These are phyloP conservation scores for Peronospora belbahrii DNA, from an alignment of 352 stramenopile species.

Conservation along the genomic window DNA sequence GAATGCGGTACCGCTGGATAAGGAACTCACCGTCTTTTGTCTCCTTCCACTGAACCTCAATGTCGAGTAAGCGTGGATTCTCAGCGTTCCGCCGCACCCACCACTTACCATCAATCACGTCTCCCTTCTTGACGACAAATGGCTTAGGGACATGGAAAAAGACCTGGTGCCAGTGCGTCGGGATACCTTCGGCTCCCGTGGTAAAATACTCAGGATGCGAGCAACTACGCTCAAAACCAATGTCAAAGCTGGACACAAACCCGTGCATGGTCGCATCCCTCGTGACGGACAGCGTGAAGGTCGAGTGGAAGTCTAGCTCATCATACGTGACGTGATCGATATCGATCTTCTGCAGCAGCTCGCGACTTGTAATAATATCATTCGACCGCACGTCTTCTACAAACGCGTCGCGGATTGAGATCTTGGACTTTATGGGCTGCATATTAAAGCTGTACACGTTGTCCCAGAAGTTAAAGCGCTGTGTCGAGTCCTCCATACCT, in stretches of 20 bases:
- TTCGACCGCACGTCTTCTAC: slow-evolving; percentile 91
- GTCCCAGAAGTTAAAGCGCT: slow-evolving; percentile 90
- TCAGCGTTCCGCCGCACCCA: slow-evolving; percentile 82
- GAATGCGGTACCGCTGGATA: slow-evolving; percentile 69
- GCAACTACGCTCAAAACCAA: slow-evolving; percentile 90
- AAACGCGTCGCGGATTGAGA: slow-evolving; percentile 93
- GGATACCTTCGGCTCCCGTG: slow-evolving; percentile 83
- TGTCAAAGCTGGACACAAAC: slow-evolving; percentile 97
- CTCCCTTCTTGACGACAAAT: slow-evolving; percentile 62
- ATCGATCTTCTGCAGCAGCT: slow-evolving; percentile 85
- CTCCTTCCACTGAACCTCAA: slow-evolving; percentile 78
- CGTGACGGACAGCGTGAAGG: slow-evolving; percentile 84
- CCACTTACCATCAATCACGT: slow-evolving; percentile 83
- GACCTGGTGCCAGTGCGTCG: slow-evolving; percentile 99
- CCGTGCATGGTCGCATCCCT: slow-evolving; percentile 90
- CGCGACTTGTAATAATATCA: slow-evolving; percentile 83
- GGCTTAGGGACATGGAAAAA: slow-evolving; percentile 92
- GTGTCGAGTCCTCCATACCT: slow-evolving; percentile 55
- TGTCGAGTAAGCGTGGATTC: slow-evolving; percentile 91
- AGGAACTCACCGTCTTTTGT: slow-evolving; percentile 28
- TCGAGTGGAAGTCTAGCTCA: slow-evolving; percentile 90
- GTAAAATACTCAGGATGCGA: slow-evolving; percentile 93
- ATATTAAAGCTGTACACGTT: slow-evolving; percentile 99
- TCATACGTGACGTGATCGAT: slow-evolving; percentile 88
- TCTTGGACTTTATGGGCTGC: slow-evolving; percentile 91